phyloP scores from a whole-genome alignment of 108 stramenopile genomes.

The Nitzschia putrida region DNA sequence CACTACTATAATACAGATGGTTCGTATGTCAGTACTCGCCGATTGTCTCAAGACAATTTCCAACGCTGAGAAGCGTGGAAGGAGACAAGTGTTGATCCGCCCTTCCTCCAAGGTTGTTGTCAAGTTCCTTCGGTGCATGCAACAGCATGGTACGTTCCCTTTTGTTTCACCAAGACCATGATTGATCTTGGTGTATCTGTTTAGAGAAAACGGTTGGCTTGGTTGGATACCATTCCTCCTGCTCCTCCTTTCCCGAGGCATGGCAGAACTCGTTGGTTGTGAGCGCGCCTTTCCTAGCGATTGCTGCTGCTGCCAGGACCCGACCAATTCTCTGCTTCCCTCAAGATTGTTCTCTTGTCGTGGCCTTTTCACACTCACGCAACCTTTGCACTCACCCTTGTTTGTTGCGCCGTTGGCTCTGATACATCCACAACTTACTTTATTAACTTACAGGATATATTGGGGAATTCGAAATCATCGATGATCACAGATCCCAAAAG shows the following conservation, averaged over 20 bases:
- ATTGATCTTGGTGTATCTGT: no score
- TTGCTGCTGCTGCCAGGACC: slow-evolving; percentile 50
- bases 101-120: slow-evolving; percentile 99
- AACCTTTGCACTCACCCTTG: slow-evolving; percentile 27
- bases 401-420: slow-evolving; percentile 57
- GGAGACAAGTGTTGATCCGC: slow-evolving; percentile 98
- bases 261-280: slow-evolving; percentile 23
- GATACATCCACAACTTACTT: slow-evolving; percentile 14
- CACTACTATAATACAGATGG: slow-evolving; percentile 75
- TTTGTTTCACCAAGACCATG: background rate
- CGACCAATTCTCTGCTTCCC: slow-evolving; percentile 30
- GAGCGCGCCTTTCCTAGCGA: slow-evolving; percentile 44
- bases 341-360: slow-evolving; percentile 33
- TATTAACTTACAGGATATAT: slow-evolving; percentile 92
- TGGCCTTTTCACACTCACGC: slow-evolving; percentile 66
- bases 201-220: no score
- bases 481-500: slow-evolving; percentile 99
- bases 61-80: slow-evolving; percentile 99
- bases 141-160: slow-evolving; percentile 92
- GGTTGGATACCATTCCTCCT: no score
- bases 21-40: slow-evolving; percentile 99
- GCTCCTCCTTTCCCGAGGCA: slow-evolving; percentile 15
- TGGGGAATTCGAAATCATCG: slow-evolving; percentile 99
- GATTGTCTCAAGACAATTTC: slow-evolving; percentile 99
- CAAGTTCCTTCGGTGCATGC: slow-evolving; percentile 99